Conservation (phyloP, 352 stramenopile species). For the Phytophthora cryptogea region DNA sequence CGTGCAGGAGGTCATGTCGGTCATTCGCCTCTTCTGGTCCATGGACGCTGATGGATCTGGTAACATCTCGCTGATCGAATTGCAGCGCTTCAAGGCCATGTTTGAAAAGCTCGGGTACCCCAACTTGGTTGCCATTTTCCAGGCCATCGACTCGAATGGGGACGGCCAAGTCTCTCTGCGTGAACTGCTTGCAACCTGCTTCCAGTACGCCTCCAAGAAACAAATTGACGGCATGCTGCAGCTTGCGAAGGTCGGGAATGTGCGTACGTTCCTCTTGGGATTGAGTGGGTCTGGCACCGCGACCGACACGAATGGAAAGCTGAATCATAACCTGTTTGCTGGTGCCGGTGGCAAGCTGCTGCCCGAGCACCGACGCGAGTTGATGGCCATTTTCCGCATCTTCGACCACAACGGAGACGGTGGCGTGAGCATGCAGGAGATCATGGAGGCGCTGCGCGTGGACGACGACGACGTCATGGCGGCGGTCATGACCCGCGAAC, state of each 20-base stretch:
- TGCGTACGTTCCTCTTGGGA: constrained; percentile 51
- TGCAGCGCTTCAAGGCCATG: constrained; percentile 59
- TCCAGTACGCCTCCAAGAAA: constrained; percentile 61
- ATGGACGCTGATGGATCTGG: constrained; percentile 76
- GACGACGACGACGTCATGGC: constrained; percentile 70
- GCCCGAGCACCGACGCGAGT: constrained; percentile 45
- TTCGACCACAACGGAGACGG: constrained; percentile 76
- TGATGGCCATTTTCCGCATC: constrained; percentile 68
- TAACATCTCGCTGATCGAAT: constrained; percentile 52
- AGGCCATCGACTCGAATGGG: constrained; percentile 71
- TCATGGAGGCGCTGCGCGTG: constrained; percentile 68
- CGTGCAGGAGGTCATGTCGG: constrained; percentile 72
- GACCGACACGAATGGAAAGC: not conserved
- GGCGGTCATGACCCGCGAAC: constrained; percentile 42
- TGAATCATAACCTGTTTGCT: constrained; percentile 2
- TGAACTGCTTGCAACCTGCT: constrained; percentile 68
- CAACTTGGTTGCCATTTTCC: constrained; percentile 66
- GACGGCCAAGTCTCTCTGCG: constrained; percentile 59
- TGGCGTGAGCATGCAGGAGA: constrained; percentile 70
- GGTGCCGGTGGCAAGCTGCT: constrained; percentile 16
- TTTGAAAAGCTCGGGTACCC: constrained; percentile 73
- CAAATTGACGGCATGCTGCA: constrained; percentile 75
- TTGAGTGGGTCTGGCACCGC: not conserved
- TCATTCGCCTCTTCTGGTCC: constrained; percentile 74
- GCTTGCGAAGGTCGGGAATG: constrained; percentile 67